These are phyloP conservation scores for Penicillium sp. DNA, from an alignment of 2,329 filamentous ascomycete species.

Conservation along the genomic window DNA sequence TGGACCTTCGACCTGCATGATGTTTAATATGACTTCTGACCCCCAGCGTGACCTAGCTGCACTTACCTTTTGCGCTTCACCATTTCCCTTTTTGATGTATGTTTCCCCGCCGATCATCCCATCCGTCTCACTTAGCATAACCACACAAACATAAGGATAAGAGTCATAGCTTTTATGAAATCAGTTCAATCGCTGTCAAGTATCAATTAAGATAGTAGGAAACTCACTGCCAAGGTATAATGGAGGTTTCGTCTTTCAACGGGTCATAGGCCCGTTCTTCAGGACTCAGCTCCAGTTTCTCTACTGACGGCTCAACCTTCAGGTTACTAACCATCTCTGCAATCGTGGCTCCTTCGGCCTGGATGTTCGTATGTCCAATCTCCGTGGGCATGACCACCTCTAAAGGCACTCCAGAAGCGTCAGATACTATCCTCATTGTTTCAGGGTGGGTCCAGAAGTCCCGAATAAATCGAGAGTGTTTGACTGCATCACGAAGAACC, in stretches of 20 bases:
- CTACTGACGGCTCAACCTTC: conserved; percentile 14
- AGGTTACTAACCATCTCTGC: conserved; percentile 16
- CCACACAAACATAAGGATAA: conserved; percentile 29
- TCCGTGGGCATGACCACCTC: conserved; percentile 25
- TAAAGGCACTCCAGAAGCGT: conserved; percentile 21
- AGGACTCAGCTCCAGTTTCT: conserved; percentile 12
- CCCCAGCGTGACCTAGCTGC: not conserved
- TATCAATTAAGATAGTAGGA: not conserved
- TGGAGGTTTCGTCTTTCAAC: conserved; percentile 13
- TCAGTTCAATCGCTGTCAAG: not conserved
- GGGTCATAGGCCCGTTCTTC: conserved; percentile 20
- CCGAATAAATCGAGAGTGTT: conserved; percentile 23
- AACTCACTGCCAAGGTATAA: conserved; percentile 27
- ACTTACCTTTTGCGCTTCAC: not conserved
- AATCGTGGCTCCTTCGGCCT: conserved; percentile 17
- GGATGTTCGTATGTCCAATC: conserved; percentile 29
- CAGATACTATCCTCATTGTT: conserved; percentile 23
- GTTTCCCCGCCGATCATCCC: conserved; percentile 33
- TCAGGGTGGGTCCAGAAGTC: conserved; percentile 28
- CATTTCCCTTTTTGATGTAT: conserved; percentile 10
- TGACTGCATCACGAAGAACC: conserved; percentile 21
- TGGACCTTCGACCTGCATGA: conserved; percentile 1
- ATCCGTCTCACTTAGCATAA: conserved; percentile 30
- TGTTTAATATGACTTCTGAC: conserved; percentile 8
- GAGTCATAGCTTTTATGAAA: not conserved